Evolutionary conservation across 352 stramenopile genomes (phyloP), one percentile per base, ranked within the genome.

Genomic region (Phytophthora chlamydospora): DNA sequence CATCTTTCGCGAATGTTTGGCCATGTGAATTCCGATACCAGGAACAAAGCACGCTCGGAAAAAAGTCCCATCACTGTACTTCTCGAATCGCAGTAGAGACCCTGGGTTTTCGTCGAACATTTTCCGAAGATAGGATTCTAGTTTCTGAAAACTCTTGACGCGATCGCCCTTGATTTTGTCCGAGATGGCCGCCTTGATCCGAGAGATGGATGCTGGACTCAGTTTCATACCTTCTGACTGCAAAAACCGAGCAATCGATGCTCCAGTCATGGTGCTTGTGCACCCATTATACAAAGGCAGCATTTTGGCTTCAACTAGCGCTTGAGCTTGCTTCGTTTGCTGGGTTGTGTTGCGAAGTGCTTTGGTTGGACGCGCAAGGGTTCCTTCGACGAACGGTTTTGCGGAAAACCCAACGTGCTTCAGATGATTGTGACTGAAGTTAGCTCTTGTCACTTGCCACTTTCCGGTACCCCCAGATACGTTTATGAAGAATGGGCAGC

Each of bases 41-140:
- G 48, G 38, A 42, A 61, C 17, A 57, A 65, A 43, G 34, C 50
- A 33, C 4, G 43, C 62, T 1, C 62, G 33, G 1, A 47, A 33
- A 19, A 70, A 70, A 4, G 17, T 32, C 3, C 19, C 41, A 17
- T 47, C 41, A 16, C 11, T n/a, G 19, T 47, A 32, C 21, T 34
- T 47, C 14, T 47, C 17, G 14, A 47, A 47, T 17, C 41, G 17
- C 41, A 12, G 4, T 6, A 47, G 2, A 14, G 41, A 47, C n/a
- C 41, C 41, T n/a, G 41, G 41, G n/a, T 47, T 47, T 47, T 47
- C 13, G 27, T 33, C 17, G 12, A 17, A 6, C 41, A 47, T 34
- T 16, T 5, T 7, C 2, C 9, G 5, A n/a, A 47, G 12, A 16
- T 47, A 47, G 5, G 19, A 3, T 34, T 47, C 41, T 7, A 47